Conservation (phyloP, 2,329 filamentous ascomycete genomes). For the Blastomyces silverae region DNA sequence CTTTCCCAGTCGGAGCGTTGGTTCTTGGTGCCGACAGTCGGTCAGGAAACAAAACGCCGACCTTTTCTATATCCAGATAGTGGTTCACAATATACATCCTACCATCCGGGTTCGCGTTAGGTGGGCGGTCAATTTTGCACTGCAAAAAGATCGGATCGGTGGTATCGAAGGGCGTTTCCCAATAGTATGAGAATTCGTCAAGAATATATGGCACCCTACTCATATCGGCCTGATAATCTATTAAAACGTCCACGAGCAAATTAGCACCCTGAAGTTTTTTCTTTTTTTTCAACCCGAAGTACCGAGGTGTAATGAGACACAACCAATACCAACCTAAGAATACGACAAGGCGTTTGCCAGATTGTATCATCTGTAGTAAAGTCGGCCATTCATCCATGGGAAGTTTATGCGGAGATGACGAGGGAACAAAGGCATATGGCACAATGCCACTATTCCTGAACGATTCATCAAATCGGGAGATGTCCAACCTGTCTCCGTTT, state of each 20-base stretch:
- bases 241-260: not conserved
- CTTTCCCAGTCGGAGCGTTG: constrained; percentile 39
- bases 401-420: constrained; percentile 26
- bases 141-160: constrained; percentile 37
- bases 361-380: constrained; percentile 36
- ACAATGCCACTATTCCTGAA: constrained; percentile 32
- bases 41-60: constrained; percentile 42
- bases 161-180: constrained; percentile 43
- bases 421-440: constrained; percentile 35
- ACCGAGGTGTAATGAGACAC: not conserved
- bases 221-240: constrained; percentile 40
- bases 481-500: constrained; percentile 47
- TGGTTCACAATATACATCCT: constrained; percentile 47
- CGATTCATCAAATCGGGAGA: constrained; percentile 31
- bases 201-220: constrained; percentile 39
- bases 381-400: constrained; percentile 40
- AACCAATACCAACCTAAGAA: constrained; percentile 35
- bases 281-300: no score
- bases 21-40: constrained; percentile 35
- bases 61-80: constrained; percentile 41
- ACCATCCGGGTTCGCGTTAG: constrained; percentile 33
- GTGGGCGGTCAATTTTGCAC: constrained; percentile 42
- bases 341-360: constrained; percentile 40
- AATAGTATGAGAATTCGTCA: constrained; percentile 41
- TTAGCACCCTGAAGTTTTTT: not conserved